Percentiles rank a stretch among this genome's conserved stretches.
phyloP scores from a whole-genome alignment of 2,329 filamentous ascomycete species.

The Aspergillus sp. region DNA sequence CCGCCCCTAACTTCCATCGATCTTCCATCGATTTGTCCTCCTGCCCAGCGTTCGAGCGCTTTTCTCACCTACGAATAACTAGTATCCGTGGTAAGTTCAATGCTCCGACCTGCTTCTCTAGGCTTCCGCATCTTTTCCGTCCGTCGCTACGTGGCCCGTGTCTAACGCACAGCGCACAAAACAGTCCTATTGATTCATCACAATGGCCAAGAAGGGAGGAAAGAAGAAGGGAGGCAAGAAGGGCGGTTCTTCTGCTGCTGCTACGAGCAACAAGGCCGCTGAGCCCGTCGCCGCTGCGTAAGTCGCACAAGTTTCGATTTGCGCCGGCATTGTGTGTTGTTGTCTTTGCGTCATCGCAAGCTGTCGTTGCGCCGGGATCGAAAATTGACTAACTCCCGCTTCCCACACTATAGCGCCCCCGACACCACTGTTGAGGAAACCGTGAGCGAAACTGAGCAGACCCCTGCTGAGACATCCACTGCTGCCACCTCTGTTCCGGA shows the following conservation, averaged over 20 bases:
- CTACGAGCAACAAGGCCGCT: constrained; percentile 23
- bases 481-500: constrained; percentile 21
- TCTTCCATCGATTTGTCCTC: background rate
- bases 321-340: background rate
- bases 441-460: constrained; percentile 19
- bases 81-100: constrained; percentile 14
- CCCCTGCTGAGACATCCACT: constrained; percentile 18
- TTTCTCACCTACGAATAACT: constrained; percentile 1
- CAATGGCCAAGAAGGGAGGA: constrained; percentile 38
- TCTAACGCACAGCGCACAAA: constrained; percentile 9
- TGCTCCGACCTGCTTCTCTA: background rate
- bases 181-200: constrained; percentile 15
- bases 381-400: background rate
- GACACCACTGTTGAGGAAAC: constrained; percentile 14
- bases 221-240: constrained; percentile 32
- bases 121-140: background rate
- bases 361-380: background rate
- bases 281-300: constrained; percentile 35
- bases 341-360: constrained; percentile 8
- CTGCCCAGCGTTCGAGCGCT: background rate
- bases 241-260: constrained; percentile 23
- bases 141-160: constrained; percentile 15
- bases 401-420: background rate
- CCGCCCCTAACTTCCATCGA: constrained; percentile 17
- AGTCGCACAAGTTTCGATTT: constrained; percentile 17